Percentiles rank a stretch among this genome's conserved stretches.
Conservation (phyloP, 2,329 filamentous ascomycete species). For the Alternaria hordeiaustralica region DNA sequence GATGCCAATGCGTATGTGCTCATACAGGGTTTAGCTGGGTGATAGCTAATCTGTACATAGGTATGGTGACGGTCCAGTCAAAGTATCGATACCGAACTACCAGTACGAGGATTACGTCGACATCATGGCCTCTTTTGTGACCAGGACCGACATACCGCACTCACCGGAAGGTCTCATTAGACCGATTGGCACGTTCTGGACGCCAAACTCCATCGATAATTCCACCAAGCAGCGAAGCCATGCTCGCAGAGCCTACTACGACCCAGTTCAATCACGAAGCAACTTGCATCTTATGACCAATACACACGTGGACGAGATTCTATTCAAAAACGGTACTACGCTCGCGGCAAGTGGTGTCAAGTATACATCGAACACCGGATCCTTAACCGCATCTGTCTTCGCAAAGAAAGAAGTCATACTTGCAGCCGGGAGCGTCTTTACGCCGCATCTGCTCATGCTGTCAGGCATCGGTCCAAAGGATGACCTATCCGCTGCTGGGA, state of each 20-base stretch:
- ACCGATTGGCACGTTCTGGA: conserved; percentile 35
- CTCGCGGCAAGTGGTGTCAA: conserved; percentile 16
- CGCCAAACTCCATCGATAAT: conserved; percentile 19
- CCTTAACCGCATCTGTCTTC: conserved; percentile 2
- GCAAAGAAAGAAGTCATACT: conserved; percentile 60
- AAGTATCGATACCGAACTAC: conserved; percentile 19
- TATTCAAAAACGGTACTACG: conserved; percentile 3
- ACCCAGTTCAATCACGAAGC: conserved; percentile 7
- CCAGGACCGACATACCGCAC: conserved; percentile 10
- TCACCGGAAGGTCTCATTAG: conserved; percentile 8
- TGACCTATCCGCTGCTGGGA: conserved; percentile 7
- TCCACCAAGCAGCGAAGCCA: conserved; percentile 8
- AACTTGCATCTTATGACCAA: conserved; percentile 16
- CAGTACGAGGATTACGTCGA: conserved; percentile 19
- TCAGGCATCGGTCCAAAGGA: conserved; percentile 60
- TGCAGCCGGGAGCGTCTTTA: conserved; percentile 62
- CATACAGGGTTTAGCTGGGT: rapidly evolving
- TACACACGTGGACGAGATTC: conserved; percentile 16
- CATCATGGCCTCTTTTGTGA: conserved; percentile 11
- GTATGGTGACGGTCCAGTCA: conserved; percentile 21
- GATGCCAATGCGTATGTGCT: conserved; percentile 8
- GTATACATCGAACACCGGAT: conserved; percentile 4
- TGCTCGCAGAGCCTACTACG: conserved; percentile 20
- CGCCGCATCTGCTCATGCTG: conserved; percentile 66
- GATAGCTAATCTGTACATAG: not conserved